A percentile compares a stretch with the other conserved stretches of the same genome.
phyloP scores from a whole-genome alignment of 768 basidiomycete species.

The Lanmaoa rubissima region DNA sequence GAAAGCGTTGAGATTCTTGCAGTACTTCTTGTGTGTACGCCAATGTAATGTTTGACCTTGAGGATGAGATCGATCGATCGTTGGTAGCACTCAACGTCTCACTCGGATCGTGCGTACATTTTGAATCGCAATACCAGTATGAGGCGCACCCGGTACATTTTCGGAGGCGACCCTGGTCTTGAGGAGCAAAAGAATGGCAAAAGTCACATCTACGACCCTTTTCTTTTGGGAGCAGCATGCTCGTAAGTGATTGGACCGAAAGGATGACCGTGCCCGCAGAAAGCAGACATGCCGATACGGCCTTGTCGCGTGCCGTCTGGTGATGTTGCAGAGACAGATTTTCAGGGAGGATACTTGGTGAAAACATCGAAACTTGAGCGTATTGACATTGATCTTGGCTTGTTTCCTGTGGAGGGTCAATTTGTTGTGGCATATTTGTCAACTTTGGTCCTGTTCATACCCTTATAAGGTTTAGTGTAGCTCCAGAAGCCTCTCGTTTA shows the following conservation, averaged over 20 bases:
- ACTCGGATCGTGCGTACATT: slow-evolving; percentile 46
- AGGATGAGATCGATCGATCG: slow-evolving; percentile 3
- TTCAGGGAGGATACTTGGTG: slow-evolving; percentile 6
- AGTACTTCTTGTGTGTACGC: slow-evolving; percentile 66
- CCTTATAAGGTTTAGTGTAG: no score
- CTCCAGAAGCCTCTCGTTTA: no score
- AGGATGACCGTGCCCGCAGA: slow-evolving; percentile 50
- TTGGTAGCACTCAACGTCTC: slow-evolving; percentile 5
- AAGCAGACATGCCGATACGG: slow-evolving; percentile 40
- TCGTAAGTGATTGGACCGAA: slow-evolving; percentile 43
- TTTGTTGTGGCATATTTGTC: no score
- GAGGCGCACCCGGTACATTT: slow-evolving; percentile 65
- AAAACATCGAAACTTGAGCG: slow-evolving; percentile 2
- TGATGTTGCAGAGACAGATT: slow-evolving; percentile 40
- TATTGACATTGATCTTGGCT: not conserved
- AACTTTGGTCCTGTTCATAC: no score
- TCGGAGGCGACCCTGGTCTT: slow-evolving; percentile 37
- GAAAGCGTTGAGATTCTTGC: slow-evolving; percentile 54
- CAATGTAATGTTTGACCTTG: slow-evolving; percentile 71
- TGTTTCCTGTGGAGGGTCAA: no score
- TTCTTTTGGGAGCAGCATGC: slow-evolving; percentile 49
- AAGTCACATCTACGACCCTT: slow-evolving; percentile 68
- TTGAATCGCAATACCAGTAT: slow-evolving; percentile 69
- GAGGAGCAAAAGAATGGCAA: slow-evolving; percentile 45
- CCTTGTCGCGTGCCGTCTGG: slow-evolving; percentile 49